Evolutionary conservation across 306 rosid species (phyloP), one percentile per base, ranked within the genome.

Genomic region (Dalbergia oliveri): DNA sequence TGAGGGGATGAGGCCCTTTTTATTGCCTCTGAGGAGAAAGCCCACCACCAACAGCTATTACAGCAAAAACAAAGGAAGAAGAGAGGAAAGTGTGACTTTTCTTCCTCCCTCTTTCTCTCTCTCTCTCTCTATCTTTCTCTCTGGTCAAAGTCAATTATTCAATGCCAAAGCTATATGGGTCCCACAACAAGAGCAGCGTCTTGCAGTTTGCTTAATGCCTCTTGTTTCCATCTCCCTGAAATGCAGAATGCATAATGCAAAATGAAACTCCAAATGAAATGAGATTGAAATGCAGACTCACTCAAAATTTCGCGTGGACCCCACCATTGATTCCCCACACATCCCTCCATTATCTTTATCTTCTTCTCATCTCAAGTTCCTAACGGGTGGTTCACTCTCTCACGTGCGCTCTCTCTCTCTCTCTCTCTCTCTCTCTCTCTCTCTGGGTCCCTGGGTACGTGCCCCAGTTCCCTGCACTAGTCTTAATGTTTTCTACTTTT

Each of bases 101-200:
- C 91, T 93, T 91, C 99, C 80, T 35, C 43, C 85, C 84, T 71
- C 88, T 43, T 91, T 81, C 23, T 21, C 23, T 21, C 90, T 56
- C 21, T 54, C n/a, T 16, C n/a, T 51, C 41, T 16, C 23, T 31
- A 5, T 35, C 59, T 54, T 85, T 75, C 93, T 62, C 70, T 68
- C 18, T 49, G 85, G 99, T 96, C 99, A 94, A 90, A 93, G 98
- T 96, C 99, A 90, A 90, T 87, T 35, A 87, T 91, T 90, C 89
- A 87, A 86, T 84, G 87, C 73, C 26, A 82, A 71, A 76, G 72
- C 41, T 51, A 37, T 37, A 35, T n/a, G 84, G 79, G 86, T 1
- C 89, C 86, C 86, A 82, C 73, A 37, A 4, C 41, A 37, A 37
- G 41, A 37, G 41, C 41, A 37, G 41, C 41, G 41, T 37, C 41